A percentile compares a stretch with the other conserved stretches of the same genome.
Evolutionary conservation across 148 eudicot genomes (phyloP).

Genomic region (Amaranthus hypochondriacus): DNA sequence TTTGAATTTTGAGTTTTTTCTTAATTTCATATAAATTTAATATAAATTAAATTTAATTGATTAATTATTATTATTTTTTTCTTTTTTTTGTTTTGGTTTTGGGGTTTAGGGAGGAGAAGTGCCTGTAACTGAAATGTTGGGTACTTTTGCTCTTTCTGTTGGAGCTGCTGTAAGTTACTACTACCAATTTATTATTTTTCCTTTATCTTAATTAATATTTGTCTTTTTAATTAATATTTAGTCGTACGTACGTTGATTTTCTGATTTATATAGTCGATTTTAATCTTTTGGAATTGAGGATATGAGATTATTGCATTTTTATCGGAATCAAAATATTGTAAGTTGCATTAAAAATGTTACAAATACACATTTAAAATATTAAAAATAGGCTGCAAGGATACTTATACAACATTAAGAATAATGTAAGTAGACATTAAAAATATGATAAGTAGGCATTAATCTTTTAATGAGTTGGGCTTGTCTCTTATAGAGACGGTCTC

Average conservation of each 20-base stretch:
- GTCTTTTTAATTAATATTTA: neutral
- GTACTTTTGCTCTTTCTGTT: slow-evolving; percentile 89
- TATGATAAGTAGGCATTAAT: no score
- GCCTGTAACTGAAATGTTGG: slow-evolving; percentile 78
- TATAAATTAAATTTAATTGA: neutral
- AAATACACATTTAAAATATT: no score
- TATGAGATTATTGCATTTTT: no score
- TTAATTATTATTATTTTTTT: neutral
- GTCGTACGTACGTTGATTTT: neutral
- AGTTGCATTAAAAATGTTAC: no score
- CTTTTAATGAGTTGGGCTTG: no score
- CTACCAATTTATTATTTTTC: neutral
- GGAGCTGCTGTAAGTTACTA: slow-evolving; percentile 84
- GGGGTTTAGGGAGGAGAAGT: slow-evolving; percentile 72
- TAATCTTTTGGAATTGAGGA: no score
- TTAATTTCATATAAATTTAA: neutral
- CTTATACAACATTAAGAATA: no score
- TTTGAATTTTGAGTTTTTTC: neutral
- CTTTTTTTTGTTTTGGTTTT: neutral
- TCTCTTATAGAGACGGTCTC: no score
- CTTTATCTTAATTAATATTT: neutral
- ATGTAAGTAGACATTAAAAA: no score
- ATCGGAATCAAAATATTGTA: no score
- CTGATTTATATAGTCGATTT: no score
- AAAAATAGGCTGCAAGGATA: no score